phyloP scores from a whole-genome alignment of 176 grass and related monocot species.

The Typha latifolia region DNA sequence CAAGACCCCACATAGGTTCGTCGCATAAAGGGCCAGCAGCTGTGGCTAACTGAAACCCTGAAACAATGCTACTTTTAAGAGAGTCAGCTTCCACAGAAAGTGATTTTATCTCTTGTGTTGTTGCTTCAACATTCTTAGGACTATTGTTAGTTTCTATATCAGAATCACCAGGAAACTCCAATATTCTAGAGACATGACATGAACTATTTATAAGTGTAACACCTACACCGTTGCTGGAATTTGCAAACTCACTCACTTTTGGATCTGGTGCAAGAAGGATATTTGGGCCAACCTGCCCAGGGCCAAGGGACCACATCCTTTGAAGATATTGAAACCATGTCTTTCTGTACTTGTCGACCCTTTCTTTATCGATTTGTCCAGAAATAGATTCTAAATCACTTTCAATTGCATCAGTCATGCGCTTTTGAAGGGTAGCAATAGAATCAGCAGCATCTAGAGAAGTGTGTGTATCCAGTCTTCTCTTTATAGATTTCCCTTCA shows the following conservation, averaged over 20 bases:
- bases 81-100: conserved; percentile 47
- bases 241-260: conserved; percentile 16
- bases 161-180: conserved; percentile 36
- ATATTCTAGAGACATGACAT: conserved; percentile 60
- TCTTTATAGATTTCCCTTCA: conserved; percentile 56
- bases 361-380: conserved; percentile 46
- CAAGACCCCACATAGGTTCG: conserved; percentile 84
- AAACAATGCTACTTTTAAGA: conserved; percentile 66
- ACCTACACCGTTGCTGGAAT: conserved; percentile 21
- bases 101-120: conserved; percentile 23
- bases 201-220: conserved; percentile 40
- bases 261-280: conserved; percentile 44
- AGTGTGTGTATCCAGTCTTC: conserved; percentile 16
- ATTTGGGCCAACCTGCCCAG: conserved; percentile 69
- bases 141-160: conserved; percentile 19
- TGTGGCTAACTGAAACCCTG: conserved; percentile 78
- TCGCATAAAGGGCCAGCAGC: conserved; percentile 81
- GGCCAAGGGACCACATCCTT: conserved; percentile 66
- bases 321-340: conserved; percentile 43
- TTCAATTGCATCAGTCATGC: conserved; percentile 58
- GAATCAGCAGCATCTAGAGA: conserved; percentile 45
- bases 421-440: conserved; percentile 37
- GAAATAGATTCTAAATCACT: conserved; percentile 54
- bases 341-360: conserved; percentile 40
- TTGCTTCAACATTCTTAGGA: conserved; percentile 12